Evolutionary conservation across 371 early-diverging fungal species (phyloP), one percentile per base, ranked within the genome.

Genomic region (Apophysomyces ossiformis): DNA sequence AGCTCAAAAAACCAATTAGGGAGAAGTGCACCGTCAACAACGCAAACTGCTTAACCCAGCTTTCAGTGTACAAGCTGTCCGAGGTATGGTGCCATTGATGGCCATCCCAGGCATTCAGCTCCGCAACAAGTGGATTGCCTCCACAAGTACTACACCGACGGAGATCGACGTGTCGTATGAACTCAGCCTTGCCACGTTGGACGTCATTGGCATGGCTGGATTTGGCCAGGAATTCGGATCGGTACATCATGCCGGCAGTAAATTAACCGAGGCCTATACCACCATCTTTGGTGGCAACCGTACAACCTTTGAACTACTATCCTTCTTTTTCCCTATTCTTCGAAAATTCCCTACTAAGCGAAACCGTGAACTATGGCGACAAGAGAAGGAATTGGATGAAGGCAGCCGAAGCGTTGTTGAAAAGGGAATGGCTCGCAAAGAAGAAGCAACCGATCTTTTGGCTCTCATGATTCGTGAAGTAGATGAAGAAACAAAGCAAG

Each of bases 11-110:
- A 43, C 43, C 9, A 45, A 26, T 41, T 43, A 74, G 71, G 91
- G 89, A 0, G 79, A 74, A 43, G 74, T 58, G 0, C 91, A 91
- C 70, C 78, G 79, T 59, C 82, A 78, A 21, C 91, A 91, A 67
- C 85, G 91, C 47, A 88, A 86, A 57, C 76, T 90, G 79, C 66
- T 90, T 43, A 90, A 90, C 66, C 91, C 91, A 7, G 86, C 87
- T 7, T 91, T 91, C 62, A 70, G 79, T 2, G 70, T 84, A 26
- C 73, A 78, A 45, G 72, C 86, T 9, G 72, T 89, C 54, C 80
- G 81, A 9, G 64, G 69, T 2, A 67, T 86, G 60, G 64, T 81
- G 0, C 89, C 89, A 0, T 58, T 76, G 45, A 75, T 88, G 66
- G 67, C 71, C 5, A 66, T 67, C 2, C 79, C 81, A 1, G 81